Evolutionary conservation across 2,329 filamentous ascomycete species (phyloP), one percentile per base, ranked within the genome.

Genomic region (Calonectria pseudoreteaudii): DNA sequence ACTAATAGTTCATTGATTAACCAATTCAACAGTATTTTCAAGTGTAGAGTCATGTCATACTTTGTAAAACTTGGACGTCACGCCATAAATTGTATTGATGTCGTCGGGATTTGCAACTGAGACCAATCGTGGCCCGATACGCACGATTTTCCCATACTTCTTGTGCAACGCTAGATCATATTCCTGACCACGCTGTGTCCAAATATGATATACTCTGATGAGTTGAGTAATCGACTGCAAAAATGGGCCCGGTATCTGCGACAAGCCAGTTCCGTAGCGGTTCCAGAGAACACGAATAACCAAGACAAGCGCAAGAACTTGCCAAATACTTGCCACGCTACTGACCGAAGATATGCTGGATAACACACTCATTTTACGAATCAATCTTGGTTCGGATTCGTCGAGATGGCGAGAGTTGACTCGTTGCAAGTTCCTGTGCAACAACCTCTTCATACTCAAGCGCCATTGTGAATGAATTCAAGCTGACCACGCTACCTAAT

Each of bases 21-120:
- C 14, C 3, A 16, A 38, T 38, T 18, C 36, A 38, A 14, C 13
- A 2, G 36, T 14, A 38, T 16, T 16, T 14, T 0, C 16, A 38
- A 16, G 7, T 3, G 16, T 13, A 1, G 16, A 16, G 4, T 16
- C 3, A 16, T 18, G 16, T 26, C 44, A 30, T 41, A 38, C 56
- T 26, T 67, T 67, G 65, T 53, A 53, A n/a, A 67, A 67, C 23
- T 67, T 34, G 26, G 47, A 49, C 23, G 38, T 34, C n/a, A 67
- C n/a, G 5, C 65, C 65, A 41, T 67, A 53, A 34, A 67, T 67
- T 20, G 26, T 30, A 13, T 67, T 67, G 20, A 67, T 67, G 28
- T 67, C 49, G 20, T 38, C 31, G 6, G 47, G 47, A 34, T 67
- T 14, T 18, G 47, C 30, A 38, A 67, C 44, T 4, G 65, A 67